These are phyloP conservation scores for Castanospermum australe DNA, from an alignment of 306 rosid genomes.

Conservation along the genomic window DNA sequence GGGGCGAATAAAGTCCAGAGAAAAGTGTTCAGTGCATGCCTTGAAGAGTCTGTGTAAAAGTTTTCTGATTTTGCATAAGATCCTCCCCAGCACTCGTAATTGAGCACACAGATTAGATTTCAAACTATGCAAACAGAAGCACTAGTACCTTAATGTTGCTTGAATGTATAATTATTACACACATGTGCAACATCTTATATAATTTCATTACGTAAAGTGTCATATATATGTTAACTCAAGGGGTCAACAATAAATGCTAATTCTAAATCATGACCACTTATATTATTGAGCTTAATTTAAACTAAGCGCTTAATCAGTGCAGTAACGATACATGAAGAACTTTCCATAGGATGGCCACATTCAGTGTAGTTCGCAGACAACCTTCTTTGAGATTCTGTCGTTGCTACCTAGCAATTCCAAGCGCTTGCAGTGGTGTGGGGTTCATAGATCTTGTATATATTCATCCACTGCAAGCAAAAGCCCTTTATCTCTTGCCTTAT, in stretches of 20 bases:
- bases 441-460: slow-evolving; percentile 15
- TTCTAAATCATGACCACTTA: not conserved
- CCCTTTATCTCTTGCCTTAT: slow-evolving; percentile 11
- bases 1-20: too few relatives aligned
- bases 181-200: not conserved
- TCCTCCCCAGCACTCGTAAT: too few relatives aligned
- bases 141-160: not conserved
- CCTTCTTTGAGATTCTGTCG: slow-evolving; percentile 25
- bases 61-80: too few relatives aligned
- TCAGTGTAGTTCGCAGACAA: slow-evolving; percentile 46
- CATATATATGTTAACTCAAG: too few relatives aligned
- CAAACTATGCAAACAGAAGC: not conserved
- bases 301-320: slow-evolving; percentile 21
- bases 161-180: too few relatives aligned
- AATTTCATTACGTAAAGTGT: too few relatives aligned
- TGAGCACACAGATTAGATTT: too few relatives aligned
- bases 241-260: not conserved
- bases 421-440: slow-evolving; percentile 43
- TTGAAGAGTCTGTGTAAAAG: too few relatives aligned
- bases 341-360: slow-evolving; percentile 46
- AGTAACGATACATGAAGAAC: slow-evolving; percentile 49
- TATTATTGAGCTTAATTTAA: not conserved
- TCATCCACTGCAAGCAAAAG: slow-evolving; percentile 41
- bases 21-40: too few relatives aligned
- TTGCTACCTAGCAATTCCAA: slow-evolving; percentile 36